Evolutionary conservation across 2,329 filamentous ascomycete genomes (phyloP).

Genomic region (Huntiella abstrusa): DNA sequence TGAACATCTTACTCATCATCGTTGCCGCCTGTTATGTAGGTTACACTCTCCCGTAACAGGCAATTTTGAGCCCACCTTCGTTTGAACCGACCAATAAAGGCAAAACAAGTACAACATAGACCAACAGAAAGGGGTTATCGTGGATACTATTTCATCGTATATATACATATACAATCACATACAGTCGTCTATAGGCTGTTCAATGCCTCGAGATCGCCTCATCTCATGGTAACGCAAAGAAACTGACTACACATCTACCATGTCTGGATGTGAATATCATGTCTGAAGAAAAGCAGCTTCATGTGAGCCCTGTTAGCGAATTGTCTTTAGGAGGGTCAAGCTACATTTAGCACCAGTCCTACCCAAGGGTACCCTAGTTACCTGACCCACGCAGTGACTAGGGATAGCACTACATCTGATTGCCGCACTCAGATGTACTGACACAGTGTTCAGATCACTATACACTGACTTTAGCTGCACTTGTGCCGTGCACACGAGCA

Average conservation of each 20-base stretch:
- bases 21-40: not conserved
- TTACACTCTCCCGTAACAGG: not conserved
- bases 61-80: too few relatives aligned
- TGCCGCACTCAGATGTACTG: not conserved
- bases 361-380: not conserved
- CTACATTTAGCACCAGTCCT: not conserved
- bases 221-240: too few relatives aligned
- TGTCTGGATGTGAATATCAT: too few relatives aligned
- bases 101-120: not conserved
- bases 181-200: too few relatives aligned
- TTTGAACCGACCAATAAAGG: not conserved
- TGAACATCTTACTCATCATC: not conserved
- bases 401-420: not conserved
- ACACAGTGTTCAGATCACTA: not conserved
- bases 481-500: not conserved
- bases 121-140: not conserved
- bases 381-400: conserved; percentile 1
- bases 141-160: too few relatives aligned
- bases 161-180: too few relatives aligned
- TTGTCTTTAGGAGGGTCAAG: too few relatives aligned
- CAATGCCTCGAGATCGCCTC: too few relatives aligned
- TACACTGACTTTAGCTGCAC: not conserved
- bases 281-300: too few relatives aligned
- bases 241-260: too few relatives aligned
- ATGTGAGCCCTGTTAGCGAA: too few relatives aligned